phyloP scores from a whole-genome alignment of 805 yeast species.

The Kodamaea jinghongensis region DNA sequence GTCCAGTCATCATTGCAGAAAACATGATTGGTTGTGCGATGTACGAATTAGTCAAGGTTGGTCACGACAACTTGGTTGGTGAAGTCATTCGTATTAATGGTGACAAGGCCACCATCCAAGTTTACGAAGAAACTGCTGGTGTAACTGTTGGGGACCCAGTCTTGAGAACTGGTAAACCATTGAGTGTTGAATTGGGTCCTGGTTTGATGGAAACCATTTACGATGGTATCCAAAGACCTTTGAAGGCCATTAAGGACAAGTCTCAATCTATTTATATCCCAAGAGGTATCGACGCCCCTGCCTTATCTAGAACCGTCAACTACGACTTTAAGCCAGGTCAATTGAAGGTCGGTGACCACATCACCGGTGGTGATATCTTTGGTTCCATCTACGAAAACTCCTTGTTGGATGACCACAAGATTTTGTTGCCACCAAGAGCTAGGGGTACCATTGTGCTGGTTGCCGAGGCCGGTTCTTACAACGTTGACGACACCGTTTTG shows the following conservation, averaged over 20 bases:
- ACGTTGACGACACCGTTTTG: conserved; percentile 81
- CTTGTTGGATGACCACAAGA: conserved; percentile 86
- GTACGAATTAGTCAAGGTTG: conserved; percentile 98
- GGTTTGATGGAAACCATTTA: conserved; percentile 99
- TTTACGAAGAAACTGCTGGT: conserved; percentile 99
- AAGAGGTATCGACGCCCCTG: conserved; percentile 97
- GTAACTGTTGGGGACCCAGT: conserved; percentile 99
- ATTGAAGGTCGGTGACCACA: conserved; percentile 91
- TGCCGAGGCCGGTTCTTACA: conserved; percentile 88
- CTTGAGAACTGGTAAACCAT: conserved; percentile 96
- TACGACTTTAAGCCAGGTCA: conserved; percentile 84
- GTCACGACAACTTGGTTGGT: conserved; percentile 95
- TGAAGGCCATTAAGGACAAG: conserved; percentile 82
- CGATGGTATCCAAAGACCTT: conserved; percentile 99
- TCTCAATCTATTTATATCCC: conserved; percentile 96
- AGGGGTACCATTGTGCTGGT: conserved; percentile 93
- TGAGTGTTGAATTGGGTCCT: conserved; percentile 98
- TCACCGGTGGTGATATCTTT: conserved; percentile 96
- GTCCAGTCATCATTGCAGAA: conserved; percentile 97
- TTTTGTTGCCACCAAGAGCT: conserved; percentile 95
- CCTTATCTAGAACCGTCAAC: conserved; percentile 75
- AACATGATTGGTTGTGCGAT: conserved; percentile 99
- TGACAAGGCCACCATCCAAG: conserved; percentile 98
- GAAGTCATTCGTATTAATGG: conserved; percentile 96
- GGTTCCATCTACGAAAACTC: conserved; percentile 95